phyloP scores from a whole-genome alignment of 192 early-diverging fungal genomes.

The Podila epigama region DNA sequence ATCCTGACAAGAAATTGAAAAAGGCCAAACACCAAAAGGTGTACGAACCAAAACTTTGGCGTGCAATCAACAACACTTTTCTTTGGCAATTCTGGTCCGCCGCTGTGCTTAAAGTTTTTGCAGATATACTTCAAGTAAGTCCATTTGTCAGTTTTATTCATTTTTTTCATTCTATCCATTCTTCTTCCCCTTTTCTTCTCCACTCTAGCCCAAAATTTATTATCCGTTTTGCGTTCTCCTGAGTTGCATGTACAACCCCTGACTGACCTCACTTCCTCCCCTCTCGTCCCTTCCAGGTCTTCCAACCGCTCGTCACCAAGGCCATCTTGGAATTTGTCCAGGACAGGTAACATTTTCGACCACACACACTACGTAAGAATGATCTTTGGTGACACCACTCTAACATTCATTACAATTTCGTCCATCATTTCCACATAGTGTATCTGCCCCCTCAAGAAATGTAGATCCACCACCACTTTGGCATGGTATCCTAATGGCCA shows the following conservation, averaged over 20 bases:
- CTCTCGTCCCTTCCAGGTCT: conserved; percentile 5
- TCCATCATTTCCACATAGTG: conserved; percentile 6
- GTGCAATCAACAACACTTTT: conserved; percentile 51
- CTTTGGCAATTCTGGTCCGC: conserved; percentile 50
- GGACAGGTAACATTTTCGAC: conserved; percentile 31
- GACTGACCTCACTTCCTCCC: neutral
- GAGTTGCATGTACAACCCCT: neutral
- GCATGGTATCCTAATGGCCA: conserved; percentile 45
- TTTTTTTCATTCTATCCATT: neutral
- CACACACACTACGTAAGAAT: neutral
- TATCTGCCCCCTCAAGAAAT: neutral
- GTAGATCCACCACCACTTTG: conserved; percentile 17
- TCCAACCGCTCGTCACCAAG: conserved; percentile 44
- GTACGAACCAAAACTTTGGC: conserved; percentile 46
- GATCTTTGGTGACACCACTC: neutral
- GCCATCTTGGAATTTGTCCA: conserved; percentile 32
- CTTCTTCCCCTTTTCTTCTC: neutral
- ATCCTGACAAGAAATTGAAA: no score
- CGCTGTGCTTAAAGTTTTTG: conserved; percentile 39
- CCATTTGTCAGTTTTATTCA: neutral
- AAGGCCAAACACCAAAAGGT: conserved; percentile 14
- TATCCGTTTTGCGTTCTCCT: neutral
- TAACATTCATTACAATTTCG: conserved; percentile 4
- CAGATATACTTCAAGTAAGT: conserved; percentile 51
- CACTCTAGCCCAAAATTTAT: neutral